Evolutionary conservation across 2,329 filamentous ascomycete genomes (phyloP), one percentile per base, ranked within the genome.

Genomic region (Talaromyces sp.): DNA sequence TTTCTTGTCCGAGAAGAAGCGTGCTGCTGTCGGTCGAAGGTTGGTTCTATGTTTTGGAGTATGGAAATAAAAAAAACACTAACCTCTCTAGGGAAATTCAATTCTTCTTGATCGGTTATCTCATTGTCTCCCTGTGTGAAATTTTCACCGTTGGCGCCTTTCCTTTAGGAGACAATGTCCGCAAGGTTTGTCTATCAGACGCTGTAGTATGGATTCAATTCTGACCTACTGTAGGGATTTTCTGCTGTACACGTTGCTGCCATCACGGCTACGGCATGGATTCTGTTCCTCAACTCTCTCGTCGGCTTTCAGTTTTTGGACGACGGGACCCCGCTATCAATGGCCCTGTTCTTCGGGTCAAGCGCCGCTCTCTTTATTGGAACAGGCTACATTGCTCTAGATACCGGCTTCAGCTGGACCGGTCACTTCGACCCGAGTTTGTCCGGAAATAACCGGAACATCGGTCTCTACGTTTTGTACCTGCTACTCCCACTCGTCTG

Each of bases 121-220:
- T 96, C 60, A 77, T 97, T 61, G 87, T 97, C 63, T 87, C 90
- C 68, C 90, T 99, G 69, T 97, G 92, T 77, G 94, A 97, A 75
- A 96, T 99, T 70, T 97, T 99, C 78, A 92, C 92, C 0, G 87
- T 97, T 38, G 94, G 94, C 66, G 90, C 88, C 31, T 93, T 99
- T 69, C 92, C 93, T 2, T 78, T 97, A 21, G 79, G 84, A 66
- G 78, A 81, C 57, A 85, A 78, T 55, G 89, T 90, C 61, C 86
- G 92, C 64, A 78, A 78, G 71, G 72, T 83, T 90, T 68, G 91
- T 89, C 48, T 19, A 48, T 54, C 50, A 35, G 19, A 41, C 26
- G 14, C 26, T 27, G 32, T 38, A 19, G 12, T 17, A 1, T 21
- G 12, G 43, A 11, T 19, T 19, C 19, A 19, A 24, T 46, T 19